Evolutionary conservation across 169 alveolate genomes (phyloP).

Genomic region (Babesia sp.): DNA sequence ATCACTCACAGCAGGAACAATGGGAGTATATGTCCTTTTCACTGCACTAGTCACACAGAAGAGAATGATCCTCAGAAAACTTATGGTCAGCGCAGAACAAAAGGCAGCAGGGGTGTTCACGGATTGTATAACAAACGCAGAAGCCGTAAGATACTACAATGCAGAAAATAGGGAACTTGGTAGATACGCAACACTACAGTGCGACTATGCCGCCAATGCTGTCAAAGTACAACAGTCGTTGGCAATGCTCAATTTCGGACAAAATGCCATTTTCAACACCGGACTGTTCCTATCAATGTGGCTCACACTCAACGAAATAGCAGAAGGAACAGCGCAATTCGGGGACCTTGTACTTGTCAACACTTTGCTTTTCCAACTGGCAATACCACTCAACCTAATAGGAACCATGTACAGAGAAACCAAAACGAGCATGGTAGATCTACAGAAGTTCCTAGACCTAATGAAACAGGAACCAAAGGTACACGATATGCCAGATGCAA

Average conservation of each 20-base stretch:
- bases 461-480: constrained; percentile 49
- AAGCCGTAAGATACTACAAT: constrained; percentile 77
- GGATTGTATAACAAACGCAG: constrained; percentile 82
- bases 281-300: constrained; percentile 74
- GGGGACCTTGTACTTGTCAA: constrained; percentile 74
- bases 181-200: constrained; percentile 69
- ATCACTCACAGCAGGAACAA: constrained; percentile 75
- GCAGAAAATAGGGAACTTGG: constrained; percentile 71
- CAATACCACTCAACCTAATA: constrained; percentile 78
- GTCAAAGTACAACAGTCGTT: constrained; percentile 75
- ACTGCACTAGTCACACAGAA: constrained; percentile 80
- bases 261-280: constrained; percentile 73
- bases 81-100: constrained; percentile 82
- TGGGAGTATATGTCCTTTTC: constrained; percentile 76
- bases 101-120: constrained; percentile 78
- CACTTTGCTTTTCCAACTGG: constrained; percentile 75
- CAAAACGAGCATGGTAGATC: constrained; percentile 74
- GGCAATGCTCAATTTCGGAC: constrained; percentile 77
- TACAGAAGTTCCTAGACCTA: constrained; percentile 64
- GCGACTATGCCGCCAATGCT: constrained; percentile 74
- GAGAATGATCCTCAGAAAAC: constrained; percentile 77
- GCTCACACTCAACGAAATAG: constrained; percentile 60
- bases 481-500: constrained; percentile 42
- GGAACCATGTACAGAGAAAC: constrained; percentile 82
- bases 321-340: constrained; percentile 67